Percentiles rank a stretch among this genome's conserved stretches.
Conservation (phyloP, 23 red algal genomes). For the Gracilaria vermiculophylla region DNA sequence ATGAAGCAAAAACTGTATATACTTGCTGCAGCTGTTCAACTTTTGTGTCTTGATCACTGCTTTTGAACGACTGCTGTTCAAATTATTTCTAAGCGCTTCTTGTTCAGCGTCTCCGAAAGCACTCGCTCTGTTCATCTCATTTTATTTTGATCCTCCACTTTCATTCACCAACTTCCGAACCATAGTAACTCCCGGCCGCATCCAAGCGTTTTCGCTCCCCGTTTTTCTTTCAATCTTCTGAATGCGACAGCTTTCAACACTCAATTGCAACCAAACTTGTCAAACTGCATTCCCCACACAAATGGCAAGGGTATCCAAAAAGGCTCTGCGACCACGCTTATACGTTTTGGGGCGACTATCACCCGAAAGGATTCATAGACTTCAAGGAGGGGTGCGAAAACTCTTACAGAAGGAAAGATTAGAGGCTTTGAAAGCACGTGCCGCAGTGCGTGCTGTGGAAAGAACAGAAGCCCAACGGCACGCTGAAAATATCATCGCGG, state of each 20-base stretch:
- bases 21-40: too few relatives aligned
- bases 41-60: too few relatives aligned
- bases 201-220: not conserved
- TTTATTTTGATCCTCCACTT: not conserved
- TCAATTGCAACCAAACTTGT: not conserved
- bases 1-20: not conserved
- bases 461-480: conserved; percentile 23
- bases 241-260: not conserved
- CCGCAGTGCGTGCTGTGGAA: not conserved
- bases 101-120: not conserved
- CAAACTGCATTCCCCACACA: not conserved
- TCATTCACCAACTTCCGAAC: not conserved
- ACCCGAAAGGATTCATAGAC: not conserved
- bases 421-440: conserved; percentile 10
- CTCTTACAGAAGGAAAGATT: conserved; percentile 8
- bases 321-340: conserved; percentile 47
- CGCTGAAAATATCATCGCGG: conserved; percentile 45
- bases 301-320: conserved; percentile 57
- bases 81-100: not conserved
- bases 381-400: conserved; percentile 10
- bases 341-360: conserved; percentile 45
- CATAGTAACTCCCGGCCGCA: not conserved
- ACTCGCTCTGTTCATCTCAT: not conserved
- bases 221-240: not conserved
- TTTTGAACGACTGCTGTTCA: too few relatives aligned